Base-by-base conservation (phyloP, 202 grass and related monocot species). In the Eragrostis tef region DNA sequence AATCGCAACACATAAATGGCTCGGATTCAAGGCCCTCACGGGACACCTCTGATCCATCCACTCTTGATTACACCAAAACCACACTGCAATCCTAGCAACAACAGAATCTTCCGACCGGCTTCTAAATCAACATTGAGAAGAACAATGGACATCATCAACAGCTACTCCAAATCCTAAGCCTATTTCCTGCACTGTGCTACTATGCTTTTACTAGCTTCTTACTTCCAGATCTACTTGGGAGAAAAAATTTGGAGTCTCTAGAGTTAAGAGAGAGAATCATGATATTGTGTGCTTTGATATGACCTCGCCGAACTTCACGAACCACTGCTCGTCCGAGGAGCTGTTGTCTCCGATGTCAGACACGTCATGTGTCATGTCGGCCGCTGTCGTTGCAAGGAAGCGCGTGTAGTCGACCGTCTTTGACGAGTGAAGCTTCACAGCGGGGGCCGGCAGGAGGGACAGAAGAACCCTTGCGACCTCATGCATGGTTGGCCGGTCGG, bases 241-340 rank as follows among this genome's bases (percentile, higher is more conserved):
- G 74, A 79, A 77, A 87, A 68, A 54, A 15, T 11, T 70, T 20
- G 9, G 15, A 26, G 54, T 11, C 51, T 19, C 74, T 64, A 13
- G 36, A 50, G 44, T 87, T 73, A 67, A 39, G 34, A 4, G 65
- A 62, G 25, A 29, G 61, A 68, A 49, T 85, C 78, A 83, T 31
- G 63, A 95, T 34, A 99, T 70, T 22, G 96, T 90, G 82, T 87
- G 90, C 93, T 96, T 96, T n/a, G 93, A 96, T 64, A 99, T 99
- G 70, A 93, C 90, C 87, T 99, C 93, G 27, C 96, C 93, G 62
- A 99, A 99, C 80, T 87, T 74, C 48, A 93, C 87, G 65, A 99
- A 99, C 96, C 93, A 99, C 60, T 99, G 93, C 69, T 88, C 87
- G 60, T 99, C 92, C 7, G 93, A 93, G 70, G 88, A 92, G 86